Base-by-base conservation (phyloP, 2,329 filamentous ascomycete species). In the Fusarium floridanum region DNA sequence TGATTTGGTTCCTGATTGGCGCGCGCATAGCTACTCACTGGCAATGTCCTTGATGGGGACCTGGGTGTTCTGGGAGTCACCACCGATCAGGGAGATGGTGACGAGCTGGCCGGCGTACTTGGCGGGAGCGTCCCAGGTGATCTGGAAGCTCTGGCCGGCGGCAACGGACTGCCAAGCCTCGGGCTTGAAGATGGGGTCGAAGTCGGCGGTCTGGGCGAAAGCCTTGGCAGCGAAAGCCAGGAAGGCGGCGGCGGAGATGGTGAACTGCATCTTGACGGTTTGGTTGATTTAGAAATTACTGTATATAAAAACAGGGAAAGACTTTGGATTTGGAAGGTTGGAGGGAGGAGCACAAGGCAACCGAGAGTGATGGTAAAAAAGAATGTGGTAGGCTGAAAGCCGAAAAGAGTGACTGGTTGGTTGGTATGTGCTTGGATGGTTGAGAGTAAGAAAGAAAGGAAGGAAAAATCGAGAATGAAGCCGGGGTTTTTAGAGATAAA, bases 71-170 rank as follows among this genome's bases (percentile, higher is more conserved):
- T 85, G 83, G 69, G 81, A 80, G 6, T 80, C 76, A 76, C 90
- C 91, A 68, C 88, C 88, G 66, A 92, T 83, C 70, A 92, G 86
- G 76, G 82, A 78, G 80, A 92, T 87, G 73, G 84, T 84, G 78
- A 91, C 82, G 68, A 83, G 84, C 50, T 83, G 80, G 70, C 83
- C 84, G 50, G 80, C 80, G 82, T 85, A 86, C 69, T 82, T 76
- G 62, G 82, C 78, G 66, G 82, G 80, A 61, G 83, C 80, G 32
- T 82, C 73, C 90, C 90, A 92, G 74, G 82, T 81, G 80, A 92
- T 85, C 72, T 82, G 81, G 79, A 86, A 88, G 62, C 83, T 82
- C 76, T 83, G 73, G 76, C 90, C 90, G 48, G 88, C 87, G 36
- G 81, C 64, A 73, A 91, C 73, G 55, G 81, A 70, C 80, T 88